A percentile compares a stretch with the other conserved stretches of the same genome.
These are phyloP conservation scores for Porodaedalea pini DNA, from an alignment of 1,284 basidiomycete genomes.

Conservation along the genomic window DNA sequence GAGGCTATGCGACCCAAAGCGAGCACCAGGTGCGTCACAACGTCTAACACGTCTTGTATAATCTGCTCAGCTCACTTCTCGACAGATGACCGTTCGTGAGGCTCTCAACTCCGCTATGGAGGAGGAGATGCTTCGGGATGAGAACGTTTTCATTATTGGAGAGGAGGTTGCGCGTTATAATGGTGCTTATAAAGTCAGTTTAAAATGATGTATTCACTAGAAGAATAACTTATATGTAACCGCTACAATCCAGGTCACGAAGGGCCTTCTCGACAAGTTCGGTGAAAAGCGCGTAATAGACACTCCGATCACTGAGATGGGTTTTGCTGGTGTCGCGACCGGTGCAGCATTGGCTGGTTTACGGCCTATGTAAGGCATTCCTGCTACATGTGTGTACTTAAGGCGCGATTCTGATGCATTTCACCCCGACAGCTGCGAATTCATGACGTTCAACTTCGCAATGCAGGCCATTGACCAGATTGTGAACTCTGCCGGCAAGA, in stretches of 20 bases:
- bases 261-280: slow-evolving; percentile 98
- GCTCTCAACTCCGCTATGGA: slow-evolving; percentile 98
- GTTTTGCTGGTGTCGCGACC: slow-evolving; percentile 95
- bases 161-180: slow-evolving; percentile 99
- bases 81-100: slow-evolving; percentile 97
- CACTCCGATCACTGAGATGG: slow-evolving; percentile 97
- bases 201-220: slow-evolving; percentile 6
- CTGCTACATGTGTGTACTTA: slow-evolving; percentile 7
- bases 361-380: slow-evolving; percentile 69
- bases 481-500: slow-evolving; percentile 99
- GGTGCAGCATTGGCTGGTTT: slow-evolving; percentile 94
- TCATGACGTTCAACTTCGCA: slow-evolving; percentile 98
- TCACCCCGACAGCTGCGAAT: slow-evolving; percentile 76
- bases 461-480: slow-evolving; percentile 99
- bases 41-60: slow-evolving; percentile 23
- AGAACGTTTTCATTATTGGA: slow-evolving; percentile 92
- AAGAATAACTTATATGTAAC: slow-evolving; percentile 12
- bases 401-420: slow-evolving; percentile 16
- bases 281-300: slow-evolving; percentile 99
- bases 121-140: slow-evolving; percentile 98
- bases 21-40: slow-evolving; percentile 49
- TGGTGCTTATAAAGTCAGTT: slow-evolving; percentile 93
- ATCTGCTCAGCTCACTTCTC: slow-evolving; percentile 4
- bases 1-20: slow-evolving; percentile 61
- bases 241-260: slow-evolving; percentile 70